Percentiles rank a stretch among this genome's conserved stretches.
These are phyloP conservation scores for Filosporella fistucella DNA, from an alignment of 495 filamentous ascomycete genomes.

Conservation along the genomic window DNA sequence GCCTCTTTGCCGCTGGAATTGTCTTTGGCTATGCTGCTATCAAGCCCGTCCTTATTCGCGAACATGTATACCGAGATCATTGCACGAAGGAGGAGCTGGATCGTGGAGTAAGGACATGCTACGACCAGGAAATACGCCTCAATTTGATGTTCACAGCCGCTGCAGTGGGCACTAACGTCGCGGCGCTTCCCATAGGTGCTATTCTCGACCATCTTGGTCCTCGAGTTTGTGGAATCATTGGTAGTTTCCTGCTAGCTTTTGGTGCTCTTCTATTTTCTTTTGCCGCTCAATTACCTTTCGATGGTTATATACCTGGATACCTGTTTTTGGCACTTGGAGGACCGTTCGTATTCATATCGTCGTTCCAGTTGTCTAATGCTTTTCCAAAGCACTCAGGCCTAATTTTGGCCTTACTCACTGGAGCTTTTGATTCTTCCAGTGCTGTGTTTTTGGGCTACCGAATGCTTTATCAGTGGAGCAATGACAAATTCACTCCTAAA, in stretches of 20 bases:
- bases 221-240: conserved; percentile 68
- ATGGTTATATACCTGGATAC: conserved; percentile 76
- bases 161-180: conserved; percentile 78
- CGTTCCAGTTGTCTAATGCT: conserved; percentile 89
- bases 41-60: conserved; percentile 73
- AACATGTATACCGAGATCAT: conserved; percentile 65
- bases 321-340: conserved; percentile 79
- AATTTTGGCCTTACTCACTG: conserved; percentile 80
- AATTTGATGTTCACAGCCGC: conserved; percentile 94
- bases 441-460: conserved; percentile 87
- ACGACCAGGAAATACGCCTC: conserved; percentile 72
- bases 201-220: conserved; percentile 83
- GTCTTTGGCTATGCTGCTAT: conserved; percentile 84
- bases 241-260: conserved; percentile 60
- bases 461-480: conserved; percentile 61
- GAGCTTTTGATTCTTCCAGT: conserved; percentile 85
- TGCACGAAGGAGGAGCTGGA: conserved; percentile 59
- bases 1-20: conserved; percentile 73
- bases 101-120: conserved; percentile 59
- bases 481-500: conserved; percentile 55
- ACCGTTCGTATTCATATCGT: conserved; percentile 86
- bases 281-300: conserved; percentile 55
- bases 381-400: conserved; percentile 83
- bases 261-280: conserved; percentile 70
- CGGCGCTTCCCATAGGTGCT: conserved; percentile 78